Base-by-base conservation (phyloP, 345 rosid species). In the Brassica cretica region DNA sequence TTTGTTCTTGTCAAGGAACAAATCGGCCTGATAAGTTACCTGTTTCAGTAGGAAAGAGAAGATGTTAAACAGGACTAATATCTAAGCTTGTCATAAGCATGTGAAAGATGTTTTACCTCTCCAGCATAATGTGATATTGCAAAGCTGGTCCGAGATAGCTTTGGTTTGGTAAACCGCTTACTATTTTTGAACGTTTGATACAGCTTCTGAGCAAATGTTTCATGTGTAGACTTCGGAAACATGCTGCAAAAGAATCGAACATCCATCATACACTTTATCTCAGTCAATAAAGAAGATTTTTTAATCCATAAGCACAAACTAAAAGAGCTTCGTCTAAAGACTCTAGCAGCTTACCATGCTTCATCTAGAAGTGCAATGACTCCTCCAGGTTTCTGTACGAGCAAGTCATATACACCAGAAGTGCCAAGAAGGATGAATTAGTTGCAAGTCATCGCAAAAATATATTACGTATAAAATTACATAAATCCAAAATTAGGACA, bases 141-240 rank as follows among this genome's bases (percentile, higher is more conserved):
- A 83, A 93, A 95, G 88, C 88, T 87, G 41, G 99, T 95, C 58
- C 97, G 97, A 79, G 99, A 95, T 68, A 95, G 93, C 89, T 95
- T 95, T 32, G 99, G 99, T 83, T 95, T 95, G 82, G 91, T 86
- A 80, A 95, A 95, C 39, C 99, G 93, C 89, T 93, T 93, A 87
- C 85, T 85, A 84, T 84, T 93, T 84, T 91, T 93, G 87, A 93
- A 93, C 77, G 98, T 93, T 87, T 91, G 97, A 87, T 89, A 95
- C 87, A 95, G 82, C 91, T 93, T 95, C 87, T 95, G 97, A 77
- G 96, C 88, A 89, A 95, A 95, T 74, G 99, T 95, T 88, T 93
- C 98, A 83, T 95, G 99, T 12, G 99, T 95, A 14, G 99, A 95
- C 86, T 89, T 95, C 2, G 98, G 97, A 68, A 95, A 95, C 99